Base-by-base conservation (phyloP, 1,284 basidiomycete genomes). In the Wolfiporia cocos region DNA sequence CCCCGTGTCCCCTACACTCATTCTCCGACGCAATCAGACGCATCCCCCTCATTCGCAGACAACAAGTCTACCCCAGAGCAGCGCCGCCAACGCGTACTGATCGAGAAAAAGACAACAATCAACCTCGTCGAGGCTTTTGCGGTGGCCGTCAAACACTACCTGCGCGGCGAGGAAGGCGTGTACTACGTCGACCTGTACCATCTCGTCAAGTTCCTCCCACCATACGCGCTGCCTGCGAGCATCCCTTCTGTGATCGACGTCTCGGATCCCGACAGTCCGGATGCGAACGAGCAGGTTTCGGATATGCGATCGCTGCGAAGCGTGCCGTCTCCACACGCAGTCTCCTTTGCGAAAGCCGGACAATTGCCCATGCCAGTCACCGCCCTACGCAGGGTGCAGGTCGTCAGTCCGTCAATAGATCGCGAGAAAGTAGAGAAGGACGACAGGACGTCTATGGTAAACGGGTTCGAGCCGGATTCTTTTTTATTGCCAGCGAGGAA, bases 21-120 rank as follows among this genome's bases (percentile, higher is more conserved):
- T 34, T 22, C 14, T 26, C 17, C 21, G 11, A 30, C 6, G 18
- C 18, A 11, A 5, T n/a, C 43, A 55, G 58, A 59, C 3, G 48
- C 46, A 5, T 55, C 59, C 48, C 50, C 57, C 5, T 36, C 53
- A 10, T 50, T 50, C 5, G 46, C 56, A 4, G 55, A 59, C 21
- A 56, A 55, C 5, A 49, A 52, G 23, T 52, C 62, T 14, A 59
- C 60, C 3, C 68, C 67, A 6, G 65, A 71, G 38, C 61, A 64
- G 35, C 53, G 53, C 39, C 68, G 62, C 47, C 69, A 71, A 1
- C 71, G 74, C n/a, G 64, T 70, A 0, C 55, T 84, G 28, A 62
- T 86, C 30, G 85, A 88, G 59, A 82, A 84, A 62, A 85, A 77
- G 59, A 78, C 78, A 0, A 66, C 73, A 5, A 70, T 81, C 46